Base-by-base conservation (phyloP, 2,329 filamentous ascomycete genomes). In the Stachybotrys elegans region DNA sequence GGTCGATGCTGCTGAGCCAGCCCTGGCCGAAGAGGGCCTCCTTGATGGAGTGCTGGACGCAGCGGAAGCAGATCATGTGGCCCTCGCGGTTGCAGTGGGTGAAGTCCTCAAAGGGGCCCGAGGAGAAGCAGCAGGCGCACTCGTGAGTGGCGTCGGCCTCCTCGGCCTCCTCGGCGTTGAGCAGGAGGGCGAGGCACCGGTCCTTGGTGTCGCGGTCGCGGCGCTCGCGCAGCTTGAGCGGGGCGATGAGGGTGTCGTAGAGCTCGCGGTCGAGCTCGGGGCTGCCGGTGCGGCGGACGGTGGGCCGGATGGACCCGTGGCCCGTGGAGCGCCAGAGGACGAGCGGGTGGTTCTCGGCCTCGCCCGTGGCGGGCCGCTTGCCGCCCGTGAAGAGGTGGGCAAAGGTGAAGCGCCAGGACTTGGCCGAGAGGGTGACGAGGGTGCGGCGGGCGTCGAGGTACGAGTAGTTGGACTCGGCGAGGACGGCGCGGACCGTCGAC, bases 11-110 rank as follows among this genome's bases (percentile, higher is more conserved):
- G 47, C 86, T 83, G 40, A 81, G 79, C 88, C 92, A 96, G 42
- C 88, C 88, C 62, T 97, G 93, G 0, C 93, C 93, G 60, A 95
- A 97, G 0, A 97, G 71, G 2, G 91, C 90, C 61, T 97, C 92
- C 40, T 84, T 86, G 47, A 92, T 77, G 11, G 90, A 84, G 51
- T 86, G 81, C 50, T 84, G 84, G 41, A 97, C 83, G 63, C 93
- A 97, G 37, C 79, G 79, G 65, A 91, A 84, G 66, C 88, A 93
- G 43, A 92, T 74, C 58, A 87, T 78, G 65, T 93, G 88, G 2
- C 79, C 82, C 3, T 78, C 73, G 23, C 72, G 65, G 57, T 78
- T 78, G 67, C 88, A 93, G n/a, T 79, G 76, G 0, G 85, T 81
- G 46, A 91, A 76, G 55, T 87, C 79, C 60, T 92, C 86, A 50